Evolutionary conservation across 106 monocot species (phyloP), one percentile per base, ranked within the genome.

Genomic region (Cymbidium sinense): DNA sequence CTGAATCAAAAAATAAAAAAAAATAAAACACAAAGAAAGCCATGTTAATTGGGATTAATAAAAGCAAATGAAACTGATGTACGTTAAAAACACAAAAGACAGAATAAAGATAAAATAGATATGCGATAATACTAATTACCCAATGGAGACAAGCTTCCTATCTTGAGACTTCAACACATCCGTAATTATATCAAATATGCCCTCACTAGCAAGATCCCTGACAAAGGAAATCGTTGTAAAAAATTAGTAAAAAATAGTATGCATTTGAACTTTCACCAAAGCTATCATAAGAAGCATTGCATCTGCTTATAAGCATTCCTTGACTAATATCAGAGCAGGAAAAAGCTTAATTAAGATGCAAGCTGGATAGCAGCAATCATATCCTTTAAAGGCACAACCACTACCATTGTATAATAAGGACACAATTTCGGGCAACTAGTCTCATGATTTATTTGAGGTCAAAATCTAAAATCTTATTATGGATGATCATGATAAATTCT

Each of bases 191-290:
- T 92, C 98, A 86, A 98, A 94, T 54, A 98, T 79, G 35, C 93
- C 98, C 80, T 98, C 98, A 80, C 76, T 86, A 74, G 90, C 94
- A 85, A 98, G 91, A 86, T 94, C 98, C 76, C 98, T 98, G 55
- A 79, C n/a, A 82, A 27, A 21, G 36, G 20, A 43, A 44, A 44
- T 27, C 13, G 7, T 35, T 39, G 28, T 44, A 4, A 12, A 74
- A 20, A 41, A 3, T 50, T 20, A 10, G 31, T 28, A 37, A 67
- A 69, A 33, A 71, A 71, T 7, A 39, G 33, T n/a, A 34, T 47
- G 47, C 47, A 71, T 37, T 36, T 71, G 0, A 71, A 37, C 33
- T 71, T 20, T 20, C 36, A 71, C 7, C 3, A 71, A 35, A 71
- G 37, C 71, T 21, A 71, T 20, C 34, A 71, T 21, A 71, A 36